phyloP scores from a whole-genome alignment of 345 rosid genomes.

The Eucalyptus sideroxylon region DNA sequence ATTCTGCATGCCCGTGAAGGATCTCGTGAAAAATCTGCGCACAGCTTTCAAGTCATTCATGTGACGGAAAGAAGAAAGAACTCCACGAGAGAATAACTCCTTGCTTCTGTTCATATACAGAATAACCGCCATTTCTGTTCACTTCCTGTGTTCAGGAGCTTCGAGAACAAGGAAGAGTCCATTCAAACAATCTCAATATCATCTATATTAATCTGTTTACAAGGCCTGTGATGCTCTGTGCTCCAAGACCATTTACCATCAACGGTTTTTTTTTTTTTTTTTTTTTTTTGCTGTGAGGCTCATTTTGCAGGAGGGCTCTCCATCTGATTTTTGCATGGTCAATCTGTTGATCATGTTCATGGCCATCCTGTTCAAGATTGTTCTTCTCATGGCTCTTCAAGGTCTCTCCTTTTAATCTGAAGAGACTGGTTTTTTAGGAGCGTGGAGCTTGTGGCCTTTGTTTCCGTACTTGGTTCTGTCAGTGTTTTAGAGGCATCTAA shows the following conservation, averaged over 20 bases:
- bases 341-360: conserved; percentile 12
- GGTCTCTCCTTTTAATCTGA: background rate
- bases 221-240: conserved; percentile 10
- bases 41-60: conserved; percentile 28
- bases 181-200: background rate
- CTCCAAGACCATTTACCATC: conserved; percentile 2
- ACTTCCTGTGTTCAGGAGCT: background rate
- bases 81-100: background rate
- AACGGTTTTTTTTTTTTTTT: conserved; percentile 1
- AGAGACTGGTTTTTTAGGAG: conserved; percentile 5
- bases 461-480: background rate
- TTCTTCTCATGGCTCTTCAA: conserved; percentile 4
- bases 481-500: conserved; percentile 13
- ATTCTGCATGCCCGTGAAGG: conserved; percentile 51
- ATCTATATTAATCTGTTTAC: background rate
- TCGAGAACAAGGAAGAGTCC: background rate
- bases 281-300: conserved; percentile 24
- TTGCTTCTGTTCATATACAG: background rate
- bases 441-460: conserved; percentile 9
- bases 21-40: conserved; percentile 55
- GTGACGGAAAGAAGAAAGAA: conserved; percentile 6
- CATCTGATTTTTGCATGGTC: background rate
- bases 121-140: background rate
- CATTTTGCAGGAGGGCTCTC: conserved; percentile 27
- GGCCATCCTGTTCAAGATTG: conserved; percentile 14